Evolutionary conservation across 495 filamentous ascomycete genomes (phyloP).

Genomic region (Podospora anserina): DNA sequence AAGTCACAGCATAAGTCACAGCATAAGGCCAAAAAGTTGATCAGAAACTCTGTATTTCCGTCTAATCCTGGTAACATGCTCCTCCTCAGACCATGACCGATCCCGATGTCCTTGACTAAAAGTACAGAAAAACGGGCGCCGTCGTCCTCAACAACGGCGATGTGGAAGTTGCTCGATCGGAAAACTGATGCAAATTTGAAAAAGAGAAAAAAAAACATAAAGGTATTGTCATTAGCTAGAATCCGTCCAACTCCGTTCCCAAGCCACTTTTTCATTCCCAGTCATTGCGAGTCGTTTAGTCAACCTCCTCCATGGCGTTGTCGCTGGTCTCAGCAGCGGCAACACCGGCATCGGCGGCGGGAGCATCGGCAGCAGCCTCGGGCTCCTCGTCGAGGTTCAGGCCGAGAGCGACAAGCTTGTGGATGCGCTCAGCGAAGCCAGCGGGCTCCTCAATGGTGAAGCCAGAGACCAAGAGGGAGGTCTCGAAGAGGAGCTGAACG

Average conservation of each 20-base stretch:
- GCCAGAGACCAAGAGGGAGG: slow-evolving; percentile 93
- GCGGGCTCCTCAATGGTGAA: slow-evolving; percentile 99
- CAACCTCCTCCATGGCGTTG: slow-evolving; percentile 66
- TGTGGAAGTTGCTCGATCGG: slow-evolving; percentile 17
- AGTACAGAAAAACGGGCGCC: slow-evolving; percentile 24
- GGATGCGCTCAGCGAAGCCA: slow-evolving; percentile 95
- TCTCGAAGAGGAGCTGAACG: slow-evolving; percentile 96
- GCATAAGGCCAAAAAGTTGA: background rate
- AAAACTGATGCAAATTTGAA: slow-evolving; percentile 37
- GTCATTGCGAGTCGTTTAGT: slow-evolving; percentile 46
- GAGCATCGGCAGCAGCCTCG: slow-evolving; percentile 65
- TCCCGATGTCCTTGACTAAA: slow-evolving; percentile 27
- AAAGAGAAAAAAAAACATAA: slow-evolving; percentile 31
- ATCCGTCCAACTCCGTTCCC: slow-evolving; percentile 45
- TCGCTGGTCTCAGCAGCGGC: slow-evolving; percentile 54
- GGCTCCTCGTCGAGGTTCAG: slow-evolving; percentile 91
- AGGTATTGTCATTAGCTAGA: slow-evolving; percentile 32
- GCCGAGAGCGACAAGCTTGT: slow-evolving; percentile 95
- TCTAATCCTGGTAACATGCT: slow-evolving; percentile 23
- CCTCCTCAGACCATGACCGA: slow-evolving; percentile 22
- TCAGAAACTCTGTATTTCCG: slow-evolving; percentile 26
- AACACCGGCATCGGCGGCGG: slow-evolving; percentile 46
- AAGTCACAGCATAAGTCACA: background rate
- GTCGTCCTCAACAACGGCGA: slow-evolving; percentile 12
- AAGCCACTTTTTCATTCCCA: slow-evolving; percentile 40